A percentile compares a stretch with the other conserved stretches of the same genome.
phyloP scores from a whole-genome alignment of 495 filamentous ascomycete species.

The Neurospora sp. region DNA sequence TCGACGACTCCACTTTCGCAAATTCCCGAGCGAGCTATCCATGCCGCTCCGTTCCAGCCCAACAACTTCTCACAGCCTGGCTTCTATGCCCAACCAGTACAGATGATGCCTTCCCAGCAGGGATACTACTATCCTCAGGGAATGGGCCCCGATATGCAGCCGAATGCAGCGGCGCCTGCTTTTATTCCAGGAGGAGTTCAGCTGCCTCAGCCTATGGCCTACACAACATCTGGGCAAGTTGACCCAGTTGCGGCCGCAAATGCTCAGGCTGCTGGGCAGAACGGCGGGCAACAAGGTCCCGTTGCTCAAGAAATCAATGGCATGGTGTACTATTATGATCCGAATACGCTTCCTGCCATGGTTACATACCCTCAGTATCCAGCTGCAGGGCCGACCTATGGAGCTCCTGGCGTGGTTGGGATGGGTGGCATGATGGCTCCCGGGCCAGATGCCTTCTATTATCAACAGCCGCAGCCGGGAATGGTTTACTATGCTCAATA shows the following conservation, averaged over 20 bases:
- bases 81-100: slow-evolving; percentile 51
- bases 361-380: slow-evolving; percentile 41
- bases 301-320: slow-evolving; percentile 89
- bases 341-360: slow-evolving; percentile 54
- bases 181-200: slow-evolving; percentile 49
- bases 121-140: slow-evolving; percentile 45
- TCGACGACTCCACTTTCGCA: slow-evolving; percentile 87
- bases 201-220: slow-evolving; percentile 36
- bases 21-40: slow-evolving; percentile 88
- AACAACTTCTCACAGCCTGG: slow-evolving; percentile 52
- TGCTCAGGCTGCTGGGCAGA: slow-evolving; percentile 13
- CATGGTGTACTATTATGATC: slow-evolving; percentile 90
- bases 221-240: slow-evolving; percentile 29
- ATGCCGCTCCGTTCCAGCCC: slow-evolving; percentile 87
- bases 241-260: slow-evolving; percentile 19
- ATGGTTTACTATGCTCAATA: slow-evolving; percentile 47
- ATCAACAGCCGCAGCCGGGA: slow-evolving; percentile 50
- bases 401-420: slow-evolving; percentile 44
- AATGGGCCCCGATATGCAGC: slow-evolving; percentile 42
- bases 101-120: slow-evolving; percentile 43
- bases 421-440: slow-evolving; percentile 80
- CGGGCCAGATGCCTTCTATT: slow-evolving; percentile 60
- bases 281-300: slow-evolving; percentile 47
- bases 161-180: slow-evolving; percentile 42
- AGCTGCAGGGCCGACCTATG: slow-evolving; percentile 34